Evolutionary conservation across 495 filamentous ascomycete species (phyloP).

Genomic region (Entonaema liquescens): DNA sequence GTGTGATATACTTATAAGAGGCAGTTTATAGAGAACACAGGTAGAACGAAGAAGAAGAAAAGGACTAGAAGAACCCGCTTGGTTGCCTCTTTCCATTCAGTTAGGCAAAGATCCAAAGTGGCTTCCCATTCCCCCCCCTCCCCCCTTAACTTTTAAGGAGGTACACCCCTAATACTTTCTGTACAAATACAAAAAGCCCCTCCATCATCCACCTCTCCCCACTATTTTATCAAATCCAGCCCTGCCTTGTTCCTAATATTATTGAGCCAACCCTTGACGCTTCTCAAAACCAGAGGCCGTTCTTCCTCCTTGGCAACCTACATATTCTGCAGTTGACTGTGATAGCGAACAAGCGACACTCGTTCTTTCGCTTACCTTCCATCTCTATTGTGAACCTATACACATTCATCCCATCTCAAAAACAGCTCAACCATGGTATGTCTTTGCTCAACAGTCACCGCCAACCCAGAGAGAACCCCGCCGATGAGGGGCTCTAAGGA

Average conservation of each 20-base stretch:
- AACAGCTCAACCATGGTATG: conserved; percentile 37
- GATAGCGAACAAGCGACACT: conserved; percentile 31
- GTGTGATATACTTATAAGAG: neutral
- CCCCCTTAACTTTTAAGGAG: neutral
- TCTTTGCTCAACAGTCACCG: conserved; percentile 27
- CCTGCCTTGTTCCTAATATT: conserved; percentile 37
- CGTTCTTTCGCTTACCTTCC: conserved; percentile 25
- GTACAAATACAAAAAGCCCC: conserved; percentile 16
- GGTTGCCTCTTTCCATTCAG: conserved; percentile 7
- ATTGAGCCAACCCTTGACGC: conserved; percentile 26
- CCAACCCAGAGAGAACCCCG: conserved; percentile 36
- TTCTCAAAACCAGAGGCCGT: conserved; percentile 28
- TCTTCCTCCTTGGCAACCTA: conserved; percentile 36
- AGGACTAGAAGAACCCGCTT: neutral
- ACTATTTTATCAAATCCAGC: conserved; percentile 41
- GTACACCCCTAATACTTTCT: neutral
- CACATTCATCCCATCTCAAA: conserved; percentile 4
- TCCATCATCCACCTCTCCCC: conserved; percentile 31
- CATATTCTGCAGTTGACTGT: conserved; percentile 24
- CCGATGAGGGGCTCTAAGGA: conserved; percentile 39
- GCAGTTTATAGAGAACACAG: neutral
- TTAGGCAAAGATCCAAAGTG: neutral
- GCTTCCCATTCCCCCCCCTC: neutral
- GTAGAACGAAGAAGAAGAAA: neutral
- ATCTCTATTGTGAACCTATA: neutral